Conservation (phyloP, 1,284 basidiomycete genomes). For the Cutaneotrichosporon arboriforme region DNA sequence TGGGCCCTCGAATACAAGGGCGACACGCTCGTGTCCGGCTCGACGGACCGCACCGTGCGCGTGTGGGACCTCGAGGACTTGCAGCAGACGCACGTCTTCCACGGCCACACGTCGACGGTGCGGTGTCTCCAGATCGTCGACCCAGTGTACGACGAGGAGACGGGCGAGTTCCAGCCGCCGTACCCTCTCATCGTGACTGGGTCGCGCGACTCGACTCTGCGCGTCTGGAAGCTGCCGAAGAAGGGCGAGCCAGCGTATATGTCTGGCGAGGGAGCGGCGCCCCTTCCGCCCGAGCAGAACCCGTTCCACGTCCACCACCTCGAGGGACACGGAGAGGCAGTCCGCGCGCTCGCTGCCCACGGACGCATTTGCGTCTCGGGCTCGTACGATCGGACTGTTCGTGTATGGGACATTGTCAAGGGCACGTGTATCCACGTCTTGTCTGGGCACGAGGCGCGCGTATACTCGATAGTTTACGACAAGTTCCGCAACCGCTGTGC, state of each 20-base stretch:
- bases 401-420: slow-evolving; percentile 91
- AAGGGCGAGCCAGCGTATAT: slow-evolving; percentile 61
- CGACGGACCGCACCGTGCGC: slow-evolving; percentile 87
- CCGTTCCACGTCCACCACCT: slow-evolving; percentile 82
- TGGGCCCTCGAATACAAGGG: slow-evolving; percentile 75
- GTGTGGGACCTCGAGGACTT: slow-evolving; percentile 83
- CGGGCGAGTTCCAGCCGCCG: slow-evolving; percentile 50
- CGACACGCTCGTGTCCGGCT: slow-evolving; percentile 83
- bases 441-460: slow-evolving; percentile 83
- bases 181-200: slow-evolving; percentile 82
- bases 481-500: slow-evolving; percentile 75
- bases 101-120: slow-evolving; percentile 89
- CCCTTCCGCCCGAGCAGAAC: slow-evolving; percentile 60
- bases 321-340: slow-evolving; percentile 82
- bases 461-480: slow-evolving; percentile 86
- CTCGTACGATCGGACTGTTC: slow-evolving; percentile 86
- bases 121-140: slow-evolving; percentile 49
- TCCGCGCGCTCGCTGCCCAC: slow-evolving; percentile 82
- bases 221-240: slow-evolving; percentile 83
- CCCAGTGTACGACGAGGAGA: slow-evolving; percentile 46
- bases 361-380: slow-evolving; percentile 87
- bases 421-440: slow-evolving; percentile 75
- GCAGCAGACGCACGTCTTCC: slow-evolving; percentile 79
- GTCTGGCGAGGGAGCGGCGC: not conserved
- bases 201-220: slow-evolving; percentile 78